These are phyloP conservation scores for Agaricus blazei DNA, from an alignment of 768 basidiomycete species.

Conservation along the genomic window DNA sequence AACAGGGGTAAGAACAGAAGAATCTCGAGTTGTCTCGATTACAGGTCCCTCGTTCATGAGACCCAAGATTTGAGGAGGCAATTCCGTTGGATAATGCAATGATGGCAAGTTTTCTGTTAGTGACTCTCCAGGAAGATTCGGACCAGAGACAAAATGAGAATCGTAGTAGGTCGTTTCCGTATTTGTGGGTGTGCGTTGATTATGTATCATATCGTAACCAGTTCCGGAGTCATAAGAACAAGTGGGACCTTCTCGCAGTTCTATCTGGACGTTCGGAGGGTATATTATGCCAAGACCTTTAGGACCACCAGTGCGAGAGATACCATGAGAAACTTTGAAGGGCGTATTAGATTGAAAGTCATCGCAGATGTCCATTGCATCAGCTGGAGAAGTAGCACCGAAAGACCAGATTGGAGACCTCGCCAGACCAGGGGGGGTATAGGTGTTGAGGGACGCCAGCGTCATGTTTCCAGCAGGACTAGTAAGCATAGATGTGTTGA, in stretches of 20 bases:
- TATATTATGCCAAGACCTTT: conserved; percentile 6
- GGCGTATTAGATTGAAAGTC: conserved; percentile 8
- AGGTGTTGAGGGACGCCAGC: conserved; percentile 24
- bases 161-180: conserved; percentile 3
- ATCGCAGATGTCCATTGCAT: neutral
- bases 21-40: neutral
- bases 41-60: conserved; percentile 1
- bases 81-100: conserved; percentile 15
- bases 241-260: neutral
- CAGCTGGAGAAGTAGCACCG: neutral
- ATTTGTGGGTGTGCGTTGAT: neutral
- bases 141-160: neutral
- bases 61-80: conserved; percentile 13
- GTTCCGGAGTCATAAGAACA: neutral
- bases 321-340: neutral
- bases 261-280: neutral
- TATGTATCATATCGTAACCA: neutral
- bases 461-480: conserved; percentile 13
- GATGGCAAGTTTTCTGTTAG: conserved; percentile 13
- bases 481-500: conserved; percentile 2
- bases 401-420: neutral
- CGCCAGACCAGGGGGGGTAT: conserved; percentile 10
- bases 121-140: neutral
- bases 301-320: neutral
- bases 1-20: neutral